Percentiles rank a stretch among this genome's conserved stretches.
phyloP scores from a whole-genome alignment of 768 basidiomycete genomes.

The Lentinula guzmanii region DNA sequence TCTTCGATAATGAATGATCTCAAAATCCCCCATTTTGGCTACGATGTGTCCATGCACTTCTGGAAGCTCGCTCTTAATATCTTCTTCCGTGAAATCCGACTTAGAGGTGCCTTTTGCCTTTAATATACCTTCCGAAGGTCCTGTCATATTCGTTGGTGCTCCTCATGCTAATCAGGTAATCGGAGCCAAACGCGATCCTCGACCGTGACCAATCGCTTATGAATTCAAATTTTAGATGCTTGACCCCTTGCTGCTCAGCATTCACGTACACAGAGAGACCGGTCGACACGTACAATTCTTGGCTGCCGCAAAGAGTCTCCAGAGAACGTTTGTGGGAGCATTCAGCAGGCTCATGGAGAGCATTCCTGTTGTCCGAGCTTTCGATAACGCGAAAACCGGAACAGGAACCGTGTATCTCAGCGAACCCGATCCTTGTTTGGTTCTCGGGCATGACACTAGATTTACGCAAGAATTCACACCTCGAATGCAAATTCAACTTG shows the following conservation, averaged over 20 bases:
- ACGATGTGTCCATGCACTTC: slow-evolving; percentile 76
- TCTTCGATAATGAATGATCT: neutral
- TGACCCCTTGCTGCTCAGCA: slow-evolving; percentile 78
- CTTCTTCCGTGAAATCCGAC: slow-evolving; percentile 94
- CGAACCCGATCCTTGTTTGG: slow-evolving; percentile 65
- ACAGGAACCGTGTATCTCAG: slow-evolving; percentile 68
- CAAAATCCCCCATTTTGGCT: slow-evolving; percentile 26
- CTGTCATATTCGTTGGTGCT: slow-evolving; percentile 89
- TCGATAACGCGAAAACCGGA: slow-evolving; percentile 81
- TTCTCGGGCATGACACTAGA: slow-evolving; percentile 74
- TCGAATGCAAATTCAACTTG: slow-evolving; percentile 81
- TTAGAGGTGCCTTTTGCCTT: slow-evolving; percentile 90
- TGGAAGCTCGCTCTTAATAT: slow-evolving; percentile 84
- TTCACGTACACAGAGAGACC: slow-evolving; percentile 83
- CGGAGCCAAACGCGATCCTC: slow-evolving; percentile 9
- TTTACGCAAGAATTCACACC: slow-evolving; percentile 72
- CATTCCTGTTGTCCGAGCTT: slow-evolving; percentile 91
- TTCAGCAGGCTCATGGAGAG: slow-evolving; percentile 80
- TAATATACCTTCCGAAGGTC: slow-evolving; percentile 86
- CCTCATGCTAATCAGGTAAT: slow-evolving; percentile 87
- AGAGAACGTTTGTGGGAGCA: slow-evolving; percentile 71
- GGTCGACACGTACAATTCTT: slow-evolving; percentile 79
- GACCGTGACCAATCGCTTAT: slow-evolving; percentile 5
- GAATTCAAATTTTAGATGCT: slow-evolving; percentile 57
- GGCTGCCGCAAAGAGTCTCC: slow-evolving; percentile 85